phyloP scores from a whole-genome alignment of 495 filamentous ascomycete species.

The Podospora didyma region DNA sequence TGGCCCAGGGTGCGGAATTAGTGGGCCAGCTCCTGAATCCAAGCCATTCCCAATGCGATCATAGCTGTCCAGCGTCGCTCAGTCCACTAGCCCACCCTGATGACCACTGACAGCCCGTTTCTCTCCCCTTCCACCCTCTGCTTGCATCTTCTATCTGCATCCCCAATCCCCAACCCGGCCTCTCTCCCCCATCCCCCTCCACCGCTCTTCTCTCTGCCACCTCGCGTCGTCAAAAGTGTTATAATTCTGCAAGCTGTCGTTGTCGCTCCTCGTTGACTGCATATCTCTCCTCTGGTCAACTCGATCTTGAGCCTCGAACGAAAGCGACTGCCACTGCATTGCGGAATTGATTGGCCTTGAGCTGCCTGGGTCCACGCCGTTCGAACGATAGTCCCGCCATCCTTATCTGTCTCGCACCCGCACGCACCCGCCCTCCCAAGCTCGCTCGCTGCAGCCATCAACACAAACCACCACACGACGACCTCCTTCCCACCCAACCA shows the following conservation, averaged over 20 bases:
- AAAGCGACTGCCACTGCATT: neutral
- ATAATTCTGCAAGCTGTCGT: constrained; percentile 31
- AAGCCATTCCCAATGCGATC: constrained; percentile 22
- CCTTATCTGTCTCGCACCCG: constrained; percentile 14
- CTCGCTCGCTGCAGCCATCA: too few species aligned
- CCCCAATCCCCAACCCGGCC: constrained; percentile 19
- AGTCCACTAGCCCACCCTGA: constrained; percentile 13
- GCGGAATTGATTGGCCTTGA: constrained; percentile 5
- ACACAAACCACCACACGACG: too few species aligned
- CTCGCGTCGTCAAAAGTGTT: constrained; percentile 2
- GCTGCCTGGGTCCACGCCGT: constrained; percentile 5
- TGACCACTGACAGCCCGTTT: constrained; percentile 25
- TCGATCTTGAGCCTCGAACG: constrained; percentile 2
- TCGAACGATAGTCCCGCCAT: constrained; percentile 11
- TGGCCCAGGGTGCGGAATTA: too few species aligned
- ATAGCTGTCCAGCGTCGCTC: constrained; percentile 15
- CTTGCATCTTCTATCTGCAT: constrained; percentile 27
- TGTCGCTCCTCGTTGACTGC: constrained; percentile 14
- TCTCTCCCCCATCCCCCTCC: constrained; percentile 17
- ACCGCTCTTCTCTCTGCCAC: constrained; percentile 14
- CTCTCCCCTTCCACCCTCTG: constrained; percentile 29
- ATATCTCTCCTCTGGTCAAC: neutral
- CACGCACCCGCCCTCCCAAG: constrained; percentile 8
- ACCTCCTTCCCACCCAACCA: too few species aligned
- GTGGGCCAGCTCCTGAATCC: constrained; percentile 11